Evolutionary conservation across 768 basidiomycete genomes (phyloP).

Genomic region (Boletus barrowsii): DNA sequence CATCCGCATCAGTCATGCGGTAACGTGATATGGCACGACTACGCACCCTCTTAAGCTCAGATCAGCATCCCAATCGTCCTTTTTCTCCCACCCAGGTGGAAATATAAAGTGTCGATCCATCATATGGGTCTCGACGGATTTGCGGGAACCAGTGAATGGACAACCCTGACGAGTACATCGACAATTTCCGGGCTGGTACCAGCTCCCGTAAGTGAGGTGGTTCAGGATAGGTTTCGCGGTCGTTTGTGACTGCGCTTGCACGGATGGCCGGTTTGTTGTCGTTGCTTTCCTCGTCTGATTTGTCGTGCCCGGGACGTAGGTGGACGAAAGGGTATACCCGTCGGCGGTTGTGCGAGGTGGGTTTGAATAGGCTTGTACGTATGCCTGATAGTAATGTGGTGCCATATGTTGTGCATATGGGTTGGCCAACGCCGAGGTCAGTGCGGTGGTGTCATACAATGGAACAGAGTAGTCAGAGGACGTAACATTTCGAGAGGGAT

Average conservation of each 20-base stretch:
- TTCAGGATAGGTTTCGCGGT: conserved; percentile 13
- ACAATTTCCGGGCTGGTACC: conserved; percentile 61
- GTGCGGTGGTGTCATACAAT: conserved; percentile 21
- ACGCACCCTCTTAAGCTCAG: conserved; percentile 74
- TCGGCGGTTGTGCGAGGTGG: conserved; percentile 26
- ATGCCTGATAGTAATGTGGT: conserved; percentile 57
- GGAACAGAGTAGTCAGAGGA: conserved; percentile 13
- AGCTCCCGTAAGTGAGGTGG: conserved; percentile 31
- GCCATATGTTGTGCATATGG: conserved; percentile 34
- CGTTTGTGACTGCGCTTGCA: conserved; percentile 1
- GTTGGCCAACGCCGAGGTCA: conserved; percentile 27
- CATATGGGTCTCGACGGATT: conserved; percentile 74
- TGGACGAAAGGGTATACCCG: conserved; percentile 40
- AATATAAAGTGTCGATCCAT: conserved; percentile 90
- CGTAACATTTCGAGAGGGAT: neutral
- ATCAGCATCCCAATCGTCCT: conserved; percentile 76
- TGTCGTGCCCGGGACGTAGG: conserved; percentile 29
- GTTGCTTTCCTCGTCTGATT: neutral
- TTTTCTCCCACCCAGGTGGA: conserved; percentile 68
- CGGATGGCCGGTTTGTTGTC: neutral
- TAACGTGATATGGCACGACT: neutral
- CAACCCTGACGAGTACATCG: conserved; percentile 67
- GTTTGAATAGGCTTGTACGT: conserved; percentile 34
- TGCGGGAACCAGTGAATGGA: conserved; percentile 63
- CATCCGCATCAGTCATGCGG: conserved; percentile 5